Evolutionary conservation across 108 stramenopile species (phyloP).

Genomic region (Skeletonema potamos): DNA sequence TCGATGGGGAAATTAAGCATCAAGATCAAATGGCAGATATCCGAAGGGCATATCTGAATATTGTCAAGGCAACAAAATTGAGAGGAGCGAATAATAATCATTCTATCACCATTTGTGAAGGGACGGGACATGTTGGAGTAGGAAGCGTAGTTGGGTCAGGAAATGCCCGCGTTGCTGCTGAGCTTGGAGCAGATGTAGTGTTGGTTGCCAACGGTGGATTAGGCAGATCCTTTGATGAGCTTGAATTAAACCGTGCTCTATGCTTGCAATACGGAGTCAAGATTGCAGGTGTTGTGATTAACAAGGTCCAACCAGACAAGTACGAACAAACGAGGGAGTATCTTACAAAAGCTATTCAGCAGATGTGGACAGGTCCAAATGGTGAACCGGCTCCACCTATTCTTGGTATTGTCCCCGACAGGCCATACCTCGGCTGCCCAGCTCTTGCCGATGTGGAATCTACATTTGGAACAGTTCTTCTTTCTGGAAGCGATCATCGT

Average conservation of each 20-base stretch:
- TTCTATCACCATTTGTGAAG: constrained; percentile 83
- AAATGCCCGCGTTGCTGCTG: constrained; percentile 86
- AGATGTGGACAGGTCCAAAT: constrained; percentile 53
- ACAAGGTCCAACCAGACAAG: constrained; percentile 88
- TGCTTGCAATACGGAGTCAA: constrained; percentile 75
- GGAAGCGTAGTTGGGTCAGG: constrained; percentile 80
- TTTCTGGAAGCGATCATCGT: constrained; percentile 72
- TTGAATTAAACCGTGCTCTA: constrained; percentile 81
- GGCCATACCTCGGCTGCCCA: constrained; percentile 82
- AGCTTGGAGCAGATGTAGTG: constrained; percentile 85
- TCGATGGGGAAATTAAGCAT: constrained; percentile 78
- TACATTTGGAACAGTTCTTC: constrained; percentile 64
- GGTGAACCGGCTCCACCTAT: constrained; percentile 70
- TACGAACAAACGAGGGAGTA: constrained; percentile 74
- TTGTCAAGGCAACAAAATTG: constrained; percentile 17
- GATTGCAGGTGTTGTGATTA: constrained; percentile 87
- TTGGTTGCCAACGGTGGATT: constrained; percentile 93
- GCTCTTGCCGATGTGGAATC: constrained; percentile 67
- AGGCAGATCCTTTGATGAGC: constrained; percentile 89
- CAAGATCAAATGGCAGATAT: constrained; percentile 54
- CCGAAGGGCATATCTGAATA: constrained; percentile 32
- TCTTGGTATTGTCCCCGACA: constrained; percentile 88
- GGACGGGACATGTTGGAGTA: constrained; percentile 93
- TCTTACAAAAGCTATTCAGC: constrained; percentile 57
- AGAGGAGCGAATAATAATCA: constrained; percentile 32